Conservation (phyloP, 2,329 filamentous ascomycete genomes). For the Furcasterigmium sp. region DNA sequence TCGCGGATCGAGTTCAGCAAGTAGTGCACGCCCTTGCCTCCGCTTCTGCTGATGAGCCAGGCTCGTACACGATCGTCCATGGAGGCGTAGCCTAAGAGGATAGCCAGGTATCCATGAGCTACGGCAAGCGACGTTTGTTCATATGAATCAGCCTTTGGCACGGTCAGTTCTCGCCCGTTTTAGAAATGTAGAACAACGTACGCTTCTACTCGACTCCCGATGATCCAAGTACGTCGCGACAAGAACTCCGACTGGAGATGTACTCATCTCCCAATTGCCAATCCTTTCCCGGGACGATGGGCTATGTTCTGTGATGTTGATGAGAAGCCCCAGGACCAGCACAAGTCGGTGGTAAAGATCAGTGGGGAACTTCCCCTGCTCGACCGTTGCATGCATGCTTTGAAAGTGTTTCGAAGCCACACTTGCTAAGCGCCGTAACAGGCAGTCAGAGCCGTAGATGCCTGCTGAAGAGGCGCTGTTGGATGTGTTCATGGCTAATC, state of each 20-base stretch:
- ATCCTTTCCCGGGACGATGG: constrained; percentile 47
- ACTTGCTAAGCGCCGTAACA: constrained; percentile 43
- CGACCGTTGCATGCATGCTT: constrained; percentile 40
- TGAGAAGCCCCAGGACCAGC: constrained; percentile 74
- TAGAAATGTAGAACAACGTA: constrained; percentile 33
- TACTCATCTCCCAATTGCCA: constrained; percentile 23
- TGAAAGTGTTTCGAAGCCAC: constrained; percentile 48
- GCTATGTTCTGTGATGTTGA: constrained; percentile 82
- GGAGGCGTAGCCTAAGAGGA: constrained; percentile 78
- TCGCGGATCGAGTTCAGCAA: constrained; percentile 49
- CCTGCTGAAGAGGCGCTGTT: constrained; percentile 70
- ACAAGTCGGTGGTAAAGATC: constrained; percentile 65
- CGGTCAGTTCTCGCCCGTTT: constrained; percentile 9
- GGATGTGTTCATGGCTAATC: constrained; percentile 77
- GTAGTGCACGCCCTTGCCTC: constrained; percentile 36
- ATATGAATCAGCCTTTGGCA: constrained; percentile 57
- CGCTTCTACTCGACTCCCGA: constrained; percentile 60
- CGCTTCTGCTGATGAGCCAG: constrained; percentile 35
- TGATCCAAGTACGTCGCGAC: constrained; percentile 64
- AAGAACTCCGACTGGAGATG: constrained; percentile 51
- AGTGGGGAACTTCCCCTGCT: constrained; percentile 41
- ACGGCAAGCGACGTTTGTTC: constrained; percentile 77
- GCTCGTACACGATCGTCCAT: constrained; percentile 43
- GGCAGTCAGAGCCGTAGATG: constrained; percentile 57
- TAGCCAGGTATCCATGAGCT: constrained; percentile 78